A percentile compares a stretch with the other conserved stretches of the same genome.
Conservation (phyloP, 495 filamentous ascomycete species). For the Lepraria neglecta region DNA sequence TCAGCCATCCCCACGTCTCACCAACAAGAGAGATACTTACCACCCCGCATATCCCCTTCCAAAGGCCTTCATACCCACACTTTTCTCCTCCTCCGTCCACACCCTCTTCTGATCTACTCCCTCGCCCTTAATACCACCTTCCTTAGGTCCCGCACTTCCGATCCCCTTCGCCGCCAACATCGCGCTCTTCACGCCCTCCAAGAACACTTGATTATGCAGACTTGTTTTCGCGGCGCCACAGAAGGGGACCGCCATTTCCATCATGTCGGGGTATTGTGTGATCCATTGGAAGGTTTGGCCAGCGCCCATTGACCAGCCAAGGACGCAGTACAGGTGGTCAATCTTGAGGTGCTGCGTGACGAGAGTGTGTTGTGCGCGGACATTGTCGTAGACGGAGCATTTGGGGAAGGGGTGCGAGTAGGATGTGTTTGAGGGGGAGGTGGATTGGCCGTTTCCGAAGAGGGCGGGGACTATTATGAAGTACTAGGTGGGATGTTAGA, state of each 20-base stretch:
- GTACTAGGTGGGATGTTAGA: constrained; percentile 33
- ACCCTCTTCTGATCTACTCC: constrained; percentile 35
- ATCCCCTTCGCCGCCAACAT: constrained; percentile 56
- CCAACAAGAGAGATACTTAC: constrained; percentile 32
- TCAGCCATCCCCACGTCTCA: constrained; percentile 4
- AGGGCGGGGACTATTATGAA: constrained; percentile 66
- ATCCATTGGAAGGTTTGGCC: constrained; percentile 66
- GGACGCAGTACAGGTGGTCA: constrained; percentile 53
- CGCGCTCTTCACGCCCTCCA: constrained; percentile 64
- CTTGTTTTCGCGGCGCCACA: constrained; percentile 62
- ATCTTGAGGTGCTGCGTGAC: constrained; percentile 59
- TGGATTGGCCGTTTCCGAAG: constrained; percentile 68
- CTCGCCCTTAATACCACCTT: constrained; percentile 35
- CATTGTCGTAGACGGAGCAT: constrained; percentile 62
- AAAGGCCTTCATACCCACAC: constrained; percentile 61
- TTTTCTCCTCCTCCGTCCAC: constrained; percentile 52
- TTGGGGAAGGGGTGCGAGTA: constrained; percentile 51
- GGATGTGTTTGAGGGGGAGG: constrained; percentile 59
- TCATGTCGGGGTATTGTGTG: constrained; percentile 63
- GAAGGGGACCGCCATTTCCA: constrained; percentile 60
- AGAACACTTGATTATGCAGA: constrained; percentile 64
- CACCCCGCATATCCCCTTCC: constrained; percentile 69
- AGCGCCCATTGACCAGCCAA: constrained; percentile 68
- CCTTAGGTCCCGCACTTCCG: constrained; percentile 43
- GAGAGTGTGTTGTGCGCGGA: constrained; percentile 58